A percentile compares a stretch with the other conserved stretches of the same genome.
Evolutionary conservation across 257 asterid genomes (phyloP).

Genomic region (Forsythia viridissima): DNA sequence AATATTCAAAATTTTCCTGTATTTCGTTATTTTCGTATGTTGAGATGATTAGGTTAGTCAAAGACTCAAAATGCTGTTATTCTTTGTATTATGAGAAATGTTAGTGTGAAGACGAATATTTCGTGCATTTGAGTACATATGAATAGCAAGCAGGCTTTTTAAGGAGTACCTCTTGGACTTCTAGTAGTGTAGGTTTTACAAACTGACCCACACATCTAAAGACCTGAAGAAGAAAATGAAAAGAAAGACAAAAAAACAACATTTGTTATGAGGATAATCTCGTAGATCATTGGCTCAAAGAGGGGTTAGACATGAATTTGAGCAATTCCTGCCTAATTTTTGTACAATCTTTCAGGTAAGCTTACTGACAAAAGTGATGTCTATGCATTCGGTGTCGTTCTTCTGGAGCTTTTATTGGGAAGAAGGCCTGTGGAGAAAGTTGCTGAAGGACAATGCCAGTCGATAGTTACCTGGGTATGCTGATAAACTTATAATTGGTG

Average conservation of each 20-base stretch:
- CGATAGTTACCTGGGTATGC: slow-evolving; percentile 75
- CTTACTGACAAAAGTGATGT: slow-evolving; percentile 96
- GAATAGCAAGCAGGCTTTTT: not conserved
- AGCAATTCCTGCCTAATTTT: slow-evolving; percentile 17
- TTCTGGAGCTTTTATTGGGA: slow-evolving; percentile 88
- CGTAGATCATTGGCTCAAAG: not conserved
- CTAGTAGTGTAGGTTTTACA: not conserved
- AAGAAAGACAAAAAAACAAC: not conserved
- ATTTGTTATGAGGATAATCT: not conserved
- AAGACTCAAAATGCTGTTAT: not conserved
- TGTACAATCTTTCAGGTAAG: slow-evolving; percentile 55
- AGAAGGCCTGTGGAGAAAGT: slow-evolving; percentile 78
- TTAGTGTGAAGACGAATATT: not conserved
- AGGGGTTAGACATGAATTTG: not conserved
- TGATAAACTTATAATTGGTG: no score
- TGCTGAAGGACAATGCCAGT: slow-evolving; percentile 69
- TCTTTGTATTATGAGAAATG: not conserved
- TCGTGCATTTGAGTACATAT: not conserved
- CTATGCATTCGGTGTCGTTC: slow-evolving; percentile 89
- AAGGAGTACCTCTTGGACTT: not conserved
- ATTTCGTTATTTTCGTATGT: not conserved
- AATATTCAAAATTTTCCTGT: not conserved
- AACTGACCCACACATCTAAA: not conserved
- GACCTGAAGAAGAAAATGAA: not conserved
- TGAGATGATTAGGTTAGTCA: not conserved